phyloP scores from a whole-genome alignment of 805 yeast genomes.

The Nakazawaea ernobii region DNA sequence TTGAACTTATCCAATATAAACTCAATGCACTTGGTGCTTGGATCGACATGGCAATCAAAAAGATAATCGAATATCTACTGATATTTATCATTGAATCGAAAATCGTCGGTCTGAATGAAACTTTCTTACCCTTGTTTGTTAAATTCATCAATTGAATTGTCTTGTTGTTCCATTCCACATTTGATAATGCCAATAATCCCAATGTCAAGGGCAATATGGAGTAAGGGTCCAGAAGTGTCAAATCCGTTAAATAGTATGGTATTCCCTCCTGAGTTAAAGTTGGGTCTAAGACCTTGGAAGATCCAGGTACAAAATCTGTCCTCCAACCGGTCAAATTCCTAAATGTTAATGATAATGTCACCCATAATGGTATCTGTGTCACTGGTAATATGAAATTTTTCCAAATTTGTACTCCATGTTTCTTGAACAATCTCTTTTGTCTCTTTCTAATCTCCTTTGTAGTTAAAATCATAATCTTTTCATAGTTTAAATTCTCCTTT shows the following conservation, averaged over 20 bases:
- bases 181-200: slow-evolving; percentile 67
- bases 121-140: slow-evolving; percentile 32
- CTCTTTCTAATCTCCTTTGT: slow-evolving; percentile 74
- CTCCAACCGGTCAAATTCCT: slow-evolving; percentile 72
- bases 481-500: slow-evolving; percentile 51
- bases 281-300: slow-evolving; percentile 44
- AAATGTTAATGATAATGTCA: slow-evolving; percentile 68
- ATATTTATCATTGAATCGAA: slow-evolving; percentile 62
- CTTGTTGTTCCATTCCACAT: slow-evolving; percentile 76
- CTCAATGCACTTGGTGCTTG: slow-evolving; percentile 83
- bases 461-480: slow-evolving; percentile 69
- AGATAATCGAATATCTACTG: slow-evolving; percentile 69
- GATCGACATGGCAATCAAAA: slow-evolving; percentile 76
- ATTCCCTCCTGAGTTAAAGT: slow-evolving; percentile 48
- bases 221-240: slow-evolving; percentile 55
- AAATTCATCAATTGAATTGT: slow-evolving; percentile 50
- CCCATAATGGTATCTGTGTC: slow-evolving; percentile 85
- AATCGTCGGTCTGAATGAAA: slow-evolving; percentile 46
- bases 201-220: slow-evolving; percentile 63
- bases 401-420: slow-evolving; percentile 70
- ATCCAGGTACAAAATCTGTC: slow-evolving; percentile 13
- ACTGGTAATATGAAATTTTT: slow-evolving; percentile 71
- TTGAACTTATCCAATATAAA: slow-evolving; percentile 89
- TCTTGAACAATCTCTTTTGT: slow-evolving; percentile 64
- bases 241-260: slow-evolving; percentile 52